A percentile compares a stretch with the other conserved stretches of the same genome.
Conservation (phyloP, 192 early-diverging fungal genomes). For the Tieghemiomyces parasiticus region DNA sequence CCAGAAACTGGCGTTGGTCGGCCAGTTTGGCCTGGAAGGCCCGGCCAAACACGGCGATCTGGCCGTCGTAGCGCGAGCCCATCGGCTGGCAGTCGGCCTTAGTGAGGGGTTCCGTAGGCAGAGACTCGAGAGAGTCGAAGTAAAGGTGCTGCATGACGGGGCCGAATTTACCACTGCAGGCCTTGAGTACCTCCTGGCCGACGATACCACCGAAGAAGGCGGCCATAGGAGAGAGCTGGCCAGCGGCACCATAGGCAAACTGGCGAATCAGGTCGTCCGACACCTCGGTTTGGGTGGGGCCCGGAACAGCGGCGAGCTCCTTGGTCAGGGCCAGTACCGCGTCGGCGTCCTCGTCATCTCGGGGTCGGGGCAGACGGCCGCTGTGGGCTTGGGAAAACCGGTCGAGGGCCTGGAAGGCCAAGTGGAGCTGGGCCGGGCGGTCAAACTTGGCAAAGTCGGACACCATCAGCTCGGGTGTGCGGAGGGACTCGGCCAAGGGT, state of each 20-base stretch:
- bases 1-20: slow-evolving; percentile 84
- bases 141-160: slow-evolving; percentile 88
- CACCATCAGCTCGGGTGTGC: slow-evolving; percentile 66
- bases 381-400: slow-evolving; percentile 44
- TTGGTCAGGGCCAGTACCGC: slow-evolving; percentile 58
- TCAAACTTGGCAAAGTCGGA: slow-evolving; percentile 99
- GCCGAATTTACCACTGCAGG: slow-evolving; percentile 91
- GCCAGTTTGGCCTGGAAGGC: slow-evolving; percentile 79
- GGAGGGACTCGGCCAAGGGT: slow-evolving; percentile 56
- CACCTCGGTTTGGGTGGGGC: slow-evolving; percentile 58
- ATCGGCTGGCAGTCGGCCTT: slow-evolving; percentile 63
- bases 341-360: slow-evolving; percentile 72
- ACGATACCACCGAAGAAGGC: slow-evolving; percentile 94
- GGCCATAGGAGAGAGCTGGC: slow-evolving; percentile 87
- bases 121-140: slow-evolving; percentile 93
- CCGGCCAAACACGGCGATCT: slow-evolving; percentile 89
- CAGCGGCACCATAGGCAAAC: slow-evolving; percentile 73
- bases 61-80: slow-evolving; percentile 89
- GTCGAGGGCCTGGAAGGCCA: slow-evolving; percentile 93
- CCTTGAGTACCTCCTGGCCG: slow-evolving; percentile 97
- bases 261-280: slow-evolving; percentile 77
- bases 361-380: slow-evolving; percentile 66
- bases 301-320: slow-evolving; percentile 45
- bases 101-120: slow-evolving; percentile 53
- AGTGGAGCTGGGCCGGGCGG: slow-evolving; percentile 78